Conservation (phyloP, 129 eudicot species). For the Flaveria ramosissima region DNA sequence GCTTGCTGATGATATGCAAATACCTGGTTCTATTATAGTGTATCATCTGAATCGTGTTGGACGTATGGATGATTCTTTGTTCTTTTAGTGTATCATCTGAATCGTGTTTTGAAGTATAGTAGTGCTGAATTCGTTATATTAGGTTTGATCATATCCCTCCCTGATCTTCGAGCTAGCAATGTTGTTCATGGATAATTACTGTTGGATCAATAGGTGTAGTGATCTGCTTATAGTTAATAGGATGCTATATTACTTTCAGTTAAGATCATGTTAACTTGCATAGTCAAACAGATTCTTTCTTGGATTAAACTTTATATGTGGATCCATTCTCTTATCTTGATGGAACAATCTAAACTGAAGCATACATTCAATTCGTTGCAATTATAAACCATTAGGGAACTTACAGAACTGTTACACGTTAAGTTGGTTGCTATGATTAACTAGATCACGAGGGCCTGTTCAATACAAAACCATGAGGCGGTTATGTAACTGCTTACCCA, state of each 20-base stretch:
- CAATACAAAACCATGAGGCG: too few relatives aligned
- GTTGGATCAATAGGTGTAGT: background rate
- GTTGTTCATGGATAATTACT: background rate
- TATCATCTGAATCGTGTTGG: background rate
- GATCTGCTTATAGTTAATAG: slow-evolving; percentile 1
- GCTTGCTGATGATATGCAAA: background rate
- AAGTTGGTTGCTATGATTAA: background rate
- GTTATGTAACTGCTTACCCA: too few relatives aligned
- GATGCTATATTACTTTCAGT: too few relatives aligned
- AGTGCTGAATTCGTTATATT: background rate
- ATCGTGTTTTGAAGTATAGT: background rate
- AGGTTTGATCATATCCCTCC: background rate
- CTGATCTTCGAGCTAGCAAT: too few relatives aligned
- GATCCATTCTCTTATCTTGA: background rate
- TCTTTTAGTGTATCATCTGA: background rate
- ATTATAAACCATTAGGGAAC: background rate
- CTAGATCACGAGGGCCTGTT: background rate
- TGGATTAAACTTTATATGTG: background rate
- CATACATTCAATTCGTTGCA: background rate
- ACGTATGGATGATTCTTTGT: background rate
- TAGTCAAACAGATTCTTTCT: too few relatives aligned
- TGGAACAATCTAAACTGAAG: background rate
- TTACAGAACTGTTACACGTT: slow-evolving; percentile 2
- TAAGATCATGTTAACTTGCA: too few relatives aligned
- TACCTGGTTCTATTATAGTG: background rate